Evolutionary conservation across 495 filamentous ascomycete genomes (phyloP).

Genomic region (Neurospora intermedia): DNA sequence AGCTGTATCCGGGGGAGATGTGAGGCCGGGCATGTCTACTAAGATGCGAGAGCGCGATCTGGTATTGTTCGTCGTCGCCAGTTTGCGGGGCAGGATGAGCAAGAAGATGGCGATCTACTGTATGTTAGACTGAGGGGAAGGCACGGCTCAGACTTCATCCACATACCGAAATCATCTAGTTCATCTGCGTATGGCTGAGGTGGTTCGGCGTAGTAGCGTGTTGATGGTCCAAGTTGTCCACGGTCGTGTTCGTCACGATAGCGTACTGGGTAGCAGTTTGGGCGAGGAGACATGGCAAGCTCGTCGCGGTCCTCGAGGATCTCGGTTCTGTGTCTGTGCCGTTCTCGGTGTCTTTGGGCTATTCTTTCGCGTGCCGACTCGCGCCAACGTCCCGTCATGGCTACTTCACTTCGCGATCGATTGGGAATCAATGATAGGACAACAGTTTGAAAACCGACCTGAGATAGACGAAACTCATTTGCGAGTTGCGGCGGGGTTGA

Average conservation of each 20-base stretch:
- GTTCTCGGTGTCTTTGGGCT: background rate
- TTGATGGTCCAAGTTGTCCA: background rate
- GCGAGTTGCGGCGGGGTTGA: background rate
- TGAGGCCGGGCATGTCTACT: background rate
- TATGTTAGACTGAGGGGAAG: background rate
- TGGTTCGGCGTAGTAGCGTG: background rate
- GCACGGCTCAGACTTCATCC: background rate
- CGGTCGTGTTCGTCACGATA: background rate
- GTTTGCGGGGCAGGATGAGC: background rate
- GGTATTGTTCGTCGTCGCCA: background rate
- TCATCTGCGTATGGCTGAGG: slow-evolving; percentile 3
- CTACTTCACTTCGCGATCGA: background rate
- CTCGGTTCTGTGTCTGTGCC: background rate
- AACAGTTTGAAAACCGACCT: background rate
- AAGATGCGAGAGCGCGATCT: background rate
- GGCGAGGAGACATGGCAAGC: background rate
- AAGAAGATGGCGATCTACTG: slow-evolving; percentile 13
- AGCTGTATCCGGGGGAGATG: background rate
- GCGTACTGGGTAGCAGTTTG: background rate
- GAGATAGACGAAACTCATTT: background rate
- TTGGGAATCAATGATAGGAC: background rate
- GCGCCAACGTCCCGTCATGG: background rate
- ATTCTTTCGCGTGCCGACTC: background rate
- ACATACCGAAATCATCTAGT: slow-evolving; percentile 27
- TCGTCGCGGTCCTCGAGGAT: background rate